Evolutionary conservation across 1,284 basidiomycete species (phyloP).

Genomic region (Cryptococcus sp.): DNA sequence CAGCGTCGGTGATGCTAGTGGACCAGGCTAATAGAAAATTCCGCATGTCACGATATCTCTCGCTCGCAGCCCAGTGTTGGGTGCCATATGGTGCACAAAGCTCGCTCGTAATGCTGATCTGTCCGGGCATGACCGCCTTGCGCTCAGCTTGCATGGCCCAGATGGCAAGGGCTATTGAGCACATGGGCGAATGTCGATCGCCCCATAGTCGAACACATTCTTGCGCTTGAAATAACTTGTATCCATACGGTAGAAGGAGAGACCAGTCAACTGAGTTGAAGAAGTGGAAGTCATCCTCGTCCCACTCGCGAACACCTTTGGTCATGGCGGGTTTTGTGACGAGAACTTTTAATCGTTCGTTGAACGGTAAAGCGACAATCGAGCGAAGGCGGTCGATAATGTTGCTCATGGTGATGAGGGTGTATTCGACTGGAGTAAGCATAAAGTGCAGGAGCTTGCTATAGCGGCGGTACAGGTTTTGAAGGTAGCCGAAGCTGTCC

Average conservation of each 20-base stretch:
- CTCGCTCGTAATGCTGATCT: constrained; percentile 13
- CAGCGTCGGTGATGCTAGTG: constrained; percentile 20
- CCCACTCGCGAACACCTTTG: constrained; percentile 19
- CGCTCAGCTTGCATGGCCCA: constrained; percentile 20
- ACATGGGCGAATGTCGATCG: constrained; percentile 4
- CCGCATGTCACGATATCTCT: constrained; percentile 17
- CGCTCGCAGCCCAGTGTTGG: constrained; percentile 7
- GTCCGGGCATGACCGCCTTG: constrained; percentile 10
- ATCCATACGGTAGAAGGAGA: constrained; percentile 22
- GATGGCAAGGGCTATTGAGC: constrained; percentile 22
- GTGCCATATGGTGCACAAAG: constrained; percentile 11
- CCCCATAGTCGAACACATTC: constrained; percentile 33
- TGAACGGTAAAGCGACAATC: constrained; percentile 13
- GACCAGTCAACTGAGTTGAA: constrained; percentile 25
- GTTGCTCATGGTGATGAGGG: constrained; percentile 13
- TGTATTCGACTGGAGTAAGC: constrained; percentile 16
- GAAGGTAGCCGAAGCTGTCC: constrained; percentile 11
- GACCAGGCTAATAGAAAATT: constrained; percentile 24
- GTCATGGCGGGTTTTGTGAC: constrained; percentile 3
- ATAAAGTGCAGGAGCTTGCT: constrained; percentile 7
- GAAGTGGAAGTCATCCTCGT: constrained; percentile 17
- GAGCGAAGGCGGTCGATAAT: constrained; percentile 18
- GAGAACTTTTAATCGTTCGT: constrained; percentile 13
- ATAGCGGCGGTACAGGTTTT: constrained; percentile 5
- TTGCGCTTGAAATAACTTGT: constrained; percentile 34